Conservation (phyloP, 169 alveolate species). For the Fabrea salina region DNA sequence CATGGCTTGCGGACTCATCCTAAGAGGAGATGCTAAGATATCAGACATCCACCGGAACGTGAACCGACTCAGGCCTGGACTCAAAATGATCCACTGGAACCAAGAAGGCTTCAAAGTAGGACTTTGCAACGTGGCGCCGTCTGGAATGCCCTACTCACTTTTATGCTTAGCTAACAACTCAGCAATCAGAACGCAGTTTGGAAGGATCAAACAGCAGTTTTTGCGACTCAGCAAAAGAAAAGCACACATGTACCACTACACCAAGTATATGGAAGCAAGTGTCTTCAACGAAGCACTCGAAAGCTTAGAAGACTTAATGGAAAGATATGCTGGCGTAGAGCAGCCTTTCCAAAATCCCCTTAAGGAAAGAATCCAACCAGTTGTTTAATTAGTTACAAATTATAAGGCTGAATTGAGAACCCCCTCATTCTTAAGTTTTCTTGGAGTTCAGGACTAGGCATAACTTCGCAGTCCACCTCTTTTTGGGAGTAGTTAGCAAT, state of each 20-base stretch:
- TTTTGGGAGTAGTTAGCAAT: too few relatives aligned
- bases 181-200: conserved; percentile 64
- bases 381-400: too few relatives aligned
- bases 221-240: conserved; percentile 82
- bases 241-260: conserved; percentile 88
- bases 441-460: neutral
- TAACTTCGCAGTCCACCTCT: too few relatives aligned
- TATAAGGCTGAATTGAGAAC: neutral
- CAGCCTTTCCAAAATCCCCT: too few relatives aligned
- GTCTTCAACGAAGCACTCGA: conserved; percentile 72
- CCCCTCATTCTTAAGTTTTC: conserved; percentile 18
- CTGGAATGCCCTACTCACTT: conserved; percentile 81
- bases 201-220: conserved; percentile 75
- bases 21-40: conserved; percentile 86
- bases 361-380: too few relatives aligned
- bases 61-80: conserved; percentile 76
- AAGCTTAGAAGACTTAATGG: conserved; percentile 58
- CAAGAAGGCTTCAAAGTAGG: conserved; percentile 92
- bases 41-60: conserved; percentile 88
- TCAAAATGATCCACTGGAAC: conserved; percentile 87
- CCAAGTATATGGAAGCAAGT: conserved; percentile 79
- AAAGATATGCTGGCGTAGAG: conserved; percentile 47
- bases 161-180: conserved; percentile 83
- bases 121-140: conserved; percentile 86
- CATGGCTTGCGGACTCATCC: conserved; percentile 90